A percentile compares a stretch with the other conserved stretches of the same genome.
Evolutionary conservation across 352 stramenopile species (phyloP).

Genomic region (Blastocystis sp.): DNA sequence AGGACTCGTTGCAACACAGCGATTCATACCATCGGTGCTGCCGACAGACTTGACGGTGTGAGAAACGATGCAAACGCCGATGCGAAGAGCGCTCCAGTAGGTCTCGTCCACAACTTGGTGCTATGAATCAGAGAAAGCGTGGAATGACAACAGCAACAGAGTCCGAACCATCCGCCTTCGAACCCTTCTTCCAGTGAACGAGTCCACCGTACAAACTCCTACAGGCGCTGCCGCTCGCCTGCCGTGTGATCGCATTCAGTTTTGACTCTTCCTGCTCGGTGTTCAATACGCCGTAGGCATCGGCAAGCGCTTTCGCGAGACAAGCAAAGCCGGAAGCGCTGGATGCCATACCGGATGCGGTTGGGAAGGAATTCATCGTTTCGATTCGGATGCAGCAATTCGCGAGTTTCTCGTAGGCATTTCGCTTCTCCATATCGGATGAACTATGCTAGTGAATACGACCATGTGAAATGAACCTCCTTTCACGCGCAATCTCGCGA

Average conservation of each 20-base stretch:
- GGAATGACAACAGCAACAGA: slow-evolving; percentile 73
- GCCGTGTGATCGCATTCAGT: slow-evolving; percentile 85
- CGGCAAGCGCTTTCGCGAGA: slow-evolving; percentile 72
- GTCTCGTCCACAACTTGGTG: slow-evolving; percentile 25
- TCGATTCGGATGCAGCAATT: slow-evolving; percentile 85
- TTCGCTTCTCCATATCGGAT: not conserved
- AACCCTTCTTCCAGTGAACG: slow-evolving; percentile 89
- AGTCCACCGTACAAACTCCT: slow-evolving; percentile 92
- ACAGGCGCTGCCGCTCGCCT: slow-evolving; percentile 89
- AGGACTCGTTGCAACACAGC: slow-evolving; percentile 84
- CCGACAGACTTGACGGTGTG: slow-evolving; percentile 93
- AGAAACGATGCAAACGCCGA: slow-evolving; percentile 91
- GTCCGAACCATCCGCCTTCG: slow-evolving; percentile 77
- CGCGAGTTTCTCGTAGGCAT: slow-evolving; percentile 67
- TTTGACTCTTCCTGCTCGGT: slow-evolving; percentile 1
- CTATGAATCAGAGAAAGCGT: slow-evolving; percentile 73
- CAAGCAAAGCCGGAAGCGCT: slow-evolving; percentile 92
- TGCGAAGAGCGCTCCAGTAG: slow-evolving; percentile 85
- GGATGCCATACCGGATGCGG: slow-evolving; percentile 90
- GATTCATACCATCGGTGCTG: slow-evolving; percentile 90
- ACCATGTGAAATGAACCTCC: not conserved
- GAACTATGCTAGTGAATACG: not conserved
- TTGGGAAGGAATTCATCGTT: slow-evolving; percentile 95
- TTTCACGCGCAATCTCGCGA: slow-evolving; percentile 73
- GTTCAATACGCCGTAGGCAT: slow-evolving; percentile 18